Evolutionary conservation across 768 basidiomycete genomes (phyloP), one percentile per base, ranked within the genome.

Genomic region (Paxillus involutus): DNA sequence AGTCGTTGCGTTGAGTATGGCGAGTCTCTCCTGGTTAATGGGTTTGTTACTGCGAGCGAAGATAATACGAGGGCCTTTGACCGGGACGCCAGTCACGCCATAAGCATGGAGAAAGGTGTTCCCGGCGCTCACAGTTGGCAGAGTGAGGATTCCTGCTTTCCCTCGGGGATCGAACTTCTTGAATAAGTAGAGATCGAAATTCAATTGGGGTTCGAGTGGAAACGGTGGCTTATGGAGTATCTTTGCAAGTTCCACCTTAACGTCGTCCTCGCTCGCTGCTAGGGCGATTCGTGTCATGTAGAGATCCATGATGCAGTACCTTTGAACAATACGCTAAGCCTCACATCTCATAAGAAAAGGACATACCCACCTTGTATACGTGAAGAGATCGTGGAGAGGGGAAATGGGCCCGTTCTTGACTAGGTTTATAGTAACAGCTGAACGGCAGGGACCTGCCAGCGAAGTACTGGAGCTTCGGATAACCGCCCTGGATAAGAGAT

Each of bases 181-280:
- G 51, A 74, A 75, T 2, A 76, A 53, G 7, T 19, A n/a, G 5
- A 73, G 48, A 7, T 71, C 70, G 36, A 75, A 75, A 30, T 75
- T 76, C n/a, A 72, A 44, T 2, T 32, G 43, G 4, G 63, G 59
- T 2, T 61, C 24, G 3, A 53, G 52, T 6, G 66, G 57, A 52
- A 75, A 75, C 0, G 73, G 73, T 0, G 69, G 59, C 9, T 64
- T 71, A 54, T 75, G 73, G 14, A 75, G 45, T 29, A 60, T 63
- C 53, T 64, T 63, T 0, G 71, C 73, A 6, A 75, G 65, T 17
- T 63, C 67, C 10, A 69, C 24, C 40, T 67, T 68, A 36, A 75
- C 44, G 17, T 75, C 73, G 24, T 72, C 66, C 17, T 57, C 62
- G 1, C 37, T 56, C 1, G 66, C 73, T 39, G 71, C 61, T 11